Base-by-base conservation (phyloP, 2,329 filamentous ascomycete genomes). In the Thermomyces lanuginosus region DNA sequence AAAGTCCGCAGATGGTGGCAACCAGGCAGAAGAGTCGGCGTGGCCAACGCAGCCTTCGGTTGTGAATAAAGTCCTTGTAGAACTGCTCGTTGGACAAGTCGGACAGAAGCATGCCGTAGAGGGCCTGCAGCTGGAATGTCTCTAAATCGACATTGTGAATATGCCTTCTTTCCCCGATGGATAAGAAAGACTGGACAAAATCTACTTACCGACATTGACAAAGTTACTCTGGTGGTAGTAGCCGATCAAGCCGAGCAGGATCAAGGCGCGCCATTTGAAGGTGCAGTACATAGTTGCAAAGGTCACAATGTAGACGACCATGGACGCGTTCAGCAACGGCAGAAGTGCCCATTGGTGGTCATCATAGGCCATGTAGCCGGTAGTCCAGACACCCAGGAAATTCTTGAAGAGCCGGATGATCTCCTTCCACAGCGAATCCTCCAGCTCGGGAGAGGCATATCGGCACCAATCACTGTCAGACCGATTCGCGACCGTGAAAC, bases 271-370 rank as follows among this genome's bases (percentile, higher is more conserved):
- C 40, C 56, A 63, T 30, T 51, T 53, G 40, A 61, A 60, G 33
- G 53, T 56, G 51, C 64, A 56, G 23, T 45, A 48, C 41, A 49
- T 46, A 0, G 46, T 49, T 4, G 60, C 61, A 10, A 55, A 52
- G 14, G 64, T 46, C 15, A 60, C 40, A 4, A 63, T 49, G 34
- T 63, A 66, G 18, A 65, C 57, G 35, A 61, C 49, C 51, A 66
- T 64, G 0, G 61, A 60, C 7, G 60, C 60, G 30, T 59, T 46
- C 4, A 66, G 42, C 24, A 66, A 44, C 8, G 60, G 61, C 15
- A 63, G 44, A 38, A 66, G 53, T 3, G 63, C 61, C 64, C 64
- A 68, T 38, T 67, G 64, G 33, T 67, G 63, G 30, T 64, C 55
- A 38, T 68, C 64, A 29, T 63, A 66, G 6, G 56, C 49, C 45